Evolutionary conservation across 192 early-diverging fungal species (phyloP), one percentile per base, ranked within the genome.

Genomic region (Pilaira anomala): DNA sequence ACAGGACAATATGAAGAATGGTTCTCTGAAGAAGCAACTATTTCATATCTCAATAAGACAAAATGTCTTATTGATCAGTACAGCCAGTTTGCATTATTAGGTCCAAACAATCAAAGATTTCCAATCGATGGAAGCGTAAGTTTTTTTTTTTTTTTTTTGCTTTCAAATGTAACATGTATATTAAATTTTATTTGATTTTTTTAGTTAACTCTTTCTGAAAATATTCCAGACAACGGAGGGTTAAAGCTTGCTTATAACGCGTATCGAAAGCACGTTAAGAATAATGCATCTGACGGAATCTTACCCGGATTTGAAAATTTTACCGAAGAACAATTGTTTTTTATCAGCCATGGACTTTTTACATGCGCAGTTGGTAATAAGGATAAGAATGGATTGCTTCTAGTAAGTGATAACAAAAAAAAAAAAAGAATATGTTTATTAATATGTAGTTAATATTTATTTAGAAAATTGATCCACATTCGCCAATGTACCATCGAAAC

Each of bases 21-120:
- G 85, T 79, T 74, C 80, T 66, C 76, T 2, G 45, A 70, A 1
- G 19, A 49, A 1, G 60, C 74, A 7, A 21, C 49, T 22, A 24
- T 33, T 19, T 69, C 67, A n/a, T 91, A 87, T 53, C 61, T 76
- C 0, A 28, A 68, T n/a, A 72, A 73, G 19, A 69, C 84, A 1
- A 40, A 81, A 57, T 92, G 90, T 68, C 89, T 88, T 52, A 60
- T 80, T 33, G 59, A 88, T n/a, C 87, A 91, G 48, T 91, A 90
- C 62, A 54, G 60, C 7, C 67, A 78, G 14, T 83, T 78, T 45
- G 67, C 65, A 0, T 61, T 89, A 22, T 55, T 75, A 24, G 76
- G 68, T 49, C 58, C 64, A 9, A 48, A 80, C 53, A 67, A 77
- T 28, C 52, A 72, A 2, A 61, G 63, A n/a, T 36, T 63, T 24